These are phyloP conservation scores for Acanthochlamys bracteata DNA, from an alignment of 106 monocot genomes.

Conservation along the genomic window DNA sequence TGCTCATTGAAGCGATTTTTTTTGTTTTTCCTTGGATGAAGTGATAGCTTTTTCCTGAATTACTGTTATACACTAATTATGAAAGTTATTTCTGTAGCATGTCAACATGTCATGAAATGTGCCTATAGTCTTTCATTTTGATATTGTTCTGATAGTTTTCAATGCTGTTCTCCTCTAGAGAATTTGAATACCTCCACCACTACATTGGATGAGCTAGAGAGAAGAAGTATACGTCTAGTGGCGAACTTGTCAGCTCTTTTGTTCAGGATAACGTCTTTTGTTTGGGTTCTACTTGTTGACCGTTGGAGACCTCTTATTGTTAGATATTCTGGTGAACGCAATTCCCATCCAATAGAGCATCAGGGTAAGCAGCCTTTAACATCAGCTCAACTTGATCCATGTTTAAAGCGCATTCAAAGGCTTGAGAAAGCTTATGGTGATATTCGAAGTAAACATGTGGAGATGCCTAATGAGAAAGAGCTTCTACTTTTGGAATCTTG, in stretches of 20 bases:
- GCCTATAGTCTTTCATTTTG: no score
- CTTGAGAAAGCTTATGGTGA: slow-evolving; percentile 53
- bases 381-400: slow-evolving; percentile 45
- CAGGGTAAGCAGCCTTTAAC: slow-evolving; percentile 13
- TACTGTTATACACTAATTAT: no score
- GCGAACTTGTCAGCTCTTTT: slow-evolving; percentile 35
- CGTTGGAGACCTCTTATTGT: slow-evolving; percentile 16
- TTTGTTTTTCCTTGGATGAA: no score
- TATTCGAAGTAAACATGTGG: slow-evolving; percentile 44
- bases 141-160: no score
- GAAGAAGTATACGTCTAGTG: slow-evolving; percentile 22
- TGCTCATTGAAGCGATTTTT: no score
- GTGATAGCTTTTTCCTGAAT: no score
- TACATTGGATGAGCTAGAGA: slow-evolving; percentile 5
- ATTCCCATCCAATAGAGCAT: slow-evolving; percentile 3
- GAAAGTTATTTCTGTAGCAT: no score
- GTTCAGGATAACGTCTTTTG: slow-evolving; percentile 40
- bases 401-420: slow-evolving; percentile 62
- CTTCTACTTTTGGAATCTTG: slow-evolving; percentile 71
- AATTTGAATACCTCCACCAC: neutral
- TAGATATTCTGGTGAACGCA: slow-evolving; percentile 15
- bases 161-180: no score
- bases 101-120: no score
- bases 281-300: slow-evolving; percentile 19
- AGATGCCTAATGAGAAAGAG: slow-evolving; percentile 81